Evolutionary conservation across 2,329 filamentous ascomycete genomes (phyloP).

Genomic region (Nemania diffusa): DNA sequence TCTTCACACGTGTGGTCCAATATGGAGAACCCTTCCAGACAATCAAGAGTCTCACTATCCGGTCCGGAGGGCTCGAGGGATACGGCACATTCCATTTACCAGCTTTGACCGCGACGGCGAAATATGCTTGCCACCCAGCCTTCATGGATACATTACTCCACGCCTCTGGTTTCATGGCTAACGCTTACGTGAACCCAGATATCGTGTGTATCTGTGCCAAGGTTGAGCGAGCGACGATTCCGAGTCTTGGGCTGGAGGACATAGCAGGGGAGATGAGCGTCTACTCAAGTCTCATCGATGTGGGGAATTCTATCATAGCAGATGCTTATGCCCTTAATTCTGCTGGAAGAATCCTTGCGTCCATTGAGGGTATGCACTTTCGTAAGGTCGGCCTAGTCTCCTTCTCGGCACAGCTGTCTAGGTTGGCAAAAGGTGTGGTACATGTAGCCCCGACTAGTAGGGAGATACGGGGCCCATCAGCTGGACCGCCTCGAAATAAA

Average conservation of each 20-base stretch:
- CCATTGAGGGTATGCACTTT: constrained; percentile 4
- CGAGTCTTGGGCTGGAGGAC: background rate
- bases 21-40: constrained; percentile 33
- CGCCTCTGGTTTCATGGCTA: constrained; percentile 37
- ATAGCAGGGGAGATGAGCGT: too few relatives aligned
- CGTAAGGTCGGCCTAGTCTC: background rate
- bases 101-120: background rate
- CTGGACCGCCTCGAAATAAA: too few relatives aligned
- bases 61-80: constrained; percentile 19
- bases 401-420: background rate
- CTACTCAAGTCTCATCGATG: too few relatives aligned
- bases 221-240: background rate
- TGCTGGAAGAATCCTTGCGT: background rate
- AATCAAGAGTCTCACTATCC: constrained; percentile 22
- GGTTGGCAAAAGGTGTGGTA: background rate
- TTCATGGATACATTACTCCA: constrained; percentile 39
- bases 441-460: background rate
- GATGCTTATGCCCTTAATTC: constrained; percentile 4
- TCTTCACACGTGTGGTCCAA: constrained; percentile 36
- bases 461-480: background rate
- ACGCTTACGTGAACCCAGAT: constrained; percentile 24
- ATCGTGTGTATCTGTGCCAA: constrained; percentile 35
- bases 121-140: constrained; percentile 28
- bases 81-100: constrained; percentile 24
- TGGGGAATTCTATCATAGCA: too few relatives aligned